These are phyloP conservation scores for Phytophthora fragariaefolia DNA, from an alignment of 352 stramenopile species.

Conservation along the genomic window DNA sequence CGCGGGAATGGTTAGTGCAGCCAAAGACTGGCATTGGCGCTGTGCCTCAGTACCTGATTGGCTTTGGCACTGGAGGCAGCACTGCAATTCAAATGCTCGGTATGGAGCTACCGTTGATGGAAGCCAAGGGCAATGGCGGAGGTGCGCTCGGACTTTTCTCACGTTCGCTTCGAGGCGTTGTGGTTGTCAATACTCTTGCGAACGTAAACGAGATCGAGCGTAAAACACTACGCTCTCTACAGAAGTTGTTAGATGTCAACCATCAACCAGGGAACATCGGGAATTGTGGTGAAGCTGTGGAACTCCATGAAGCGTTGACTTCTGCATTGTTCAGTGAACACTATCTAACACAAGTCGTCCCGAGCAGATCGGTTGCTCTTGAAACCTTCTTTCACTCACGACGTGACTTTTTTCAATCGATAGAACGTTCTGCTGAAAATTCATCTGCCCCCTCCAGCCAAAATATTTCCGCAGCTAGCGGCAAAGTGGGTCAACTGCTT, in stretches of 20 bases:
- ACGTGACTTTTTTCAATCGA: conserved; percentile 50
- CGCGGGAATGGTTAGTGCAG: conserved; percentile 76
- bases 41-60: conserved; percentile 71
- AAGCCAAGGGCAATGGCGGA: conserved; percentile 17
- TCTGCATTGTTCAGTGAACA: conserved; percentile 61
- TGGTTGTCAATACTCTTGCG: conserved; percentile 61
- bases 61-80: conserved; percentile 62
- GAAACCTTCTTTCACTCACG: conserved; percentile 62
- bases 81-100: conserved; percentile 58
- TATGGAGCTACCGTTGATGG: conserved; percentile 46
- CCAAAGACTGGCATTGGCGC: conserved; percentile 68
- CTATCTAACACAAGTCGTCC: conserved; percentile 62
- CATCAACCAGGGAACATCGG: neutral
- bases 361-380: conserved; percentile 50
- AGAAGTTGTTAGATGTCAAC: conserved; percentile 22
- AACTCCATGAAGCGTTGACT: conserved; percentile 60
- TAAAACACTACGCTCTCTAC: conserved; percentile 27
- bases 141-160: conserved; percentile 49
- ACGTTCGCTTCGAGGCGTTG: conserved; percentile 49
- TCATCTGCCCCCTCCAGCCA: neutral
- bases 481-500: conserved; percentile 41
- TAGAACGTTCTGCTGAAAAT: neutral
- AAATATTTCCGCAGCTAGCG: neutral
- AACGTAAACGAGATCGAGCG: conserved; percentile 36
- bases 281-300: conserved; percentile 25